These are phyloP conservation scores for Edaphochlamys debaryana DNA, from an alignment of 139 green algal species.

Conservation along the genomic window DNA sequence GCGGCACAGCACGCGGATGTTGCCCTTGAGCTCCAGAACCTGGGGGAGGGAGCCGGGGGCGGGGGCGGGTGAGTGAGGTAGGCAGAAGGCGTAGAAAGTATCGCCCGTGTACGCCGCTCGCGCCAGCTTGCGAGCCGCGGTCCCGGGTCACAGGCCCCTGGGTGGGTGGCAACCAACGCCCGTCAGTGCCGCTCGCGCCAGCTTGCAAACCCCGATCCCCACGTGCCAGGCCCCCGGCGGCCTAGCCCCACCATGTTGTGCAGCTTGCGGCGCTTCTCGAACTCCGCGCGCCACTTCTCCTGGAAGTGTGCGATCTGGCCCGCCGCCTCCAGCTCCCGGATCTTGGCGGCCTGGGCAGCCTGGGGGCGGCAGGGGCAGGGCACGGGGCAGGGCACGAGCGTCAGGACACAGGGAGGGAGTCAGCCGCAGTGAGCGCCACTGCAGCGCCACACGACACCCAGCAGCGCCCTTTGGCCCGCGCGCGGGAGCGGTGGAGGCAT, in stretches of 20 bases:
- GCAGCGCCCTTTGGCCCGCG: too few relatives aligned
- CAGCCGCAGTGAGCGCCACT: too few relatives aligned
- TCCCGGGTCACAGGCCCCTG: too few relatives aligned
- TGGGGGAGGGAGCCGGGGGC: neutral
- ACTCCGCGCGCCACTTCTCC: conserved; percentile 63
- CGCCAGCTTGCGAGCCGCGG: too few relatives aligned
- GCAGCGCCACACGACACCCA: too few relatives aligned
- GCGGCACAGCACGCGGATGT: conserved; percentile 72
- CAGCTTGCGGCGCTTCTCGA: conserved; percentile 64
- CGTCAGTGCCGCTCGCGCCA: too few relatives aligned
- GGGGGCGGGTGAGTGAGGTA: neutral
- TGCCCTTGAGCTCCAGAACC: conserved; percentile 69
- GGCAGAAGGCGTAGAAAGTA: too few relatives aligned
- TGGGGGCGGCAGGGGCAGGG: neutral
- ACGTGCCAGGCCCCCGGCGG: too few relatives aligned
- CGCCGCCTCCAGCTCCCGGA: conserved; percentile 49
- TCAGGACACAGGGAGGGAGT: neutral
- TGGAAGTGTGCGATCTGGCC: conserved; percentile 56
- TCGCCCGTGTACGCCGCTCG: too few relatives aligned
- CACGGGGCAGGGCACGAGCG: neutral
- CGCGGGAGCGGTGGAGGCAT: too few relatives aligned
- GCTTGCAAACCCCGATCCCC: too few relatives aligned
- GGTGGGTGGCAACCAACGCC: too few relatives aligned
- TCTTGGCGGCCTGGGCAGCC: conserved; percentile 20
- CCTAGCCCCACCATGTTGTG: conserved; percentile 48